Percentiles rank a stretch among this genome's conserved stretches.
These are phyloP conservation scores for Amaranthus palmeri DNA, from an alignment of 148 eudicot species.

Conservation along the genomic window DNA sequence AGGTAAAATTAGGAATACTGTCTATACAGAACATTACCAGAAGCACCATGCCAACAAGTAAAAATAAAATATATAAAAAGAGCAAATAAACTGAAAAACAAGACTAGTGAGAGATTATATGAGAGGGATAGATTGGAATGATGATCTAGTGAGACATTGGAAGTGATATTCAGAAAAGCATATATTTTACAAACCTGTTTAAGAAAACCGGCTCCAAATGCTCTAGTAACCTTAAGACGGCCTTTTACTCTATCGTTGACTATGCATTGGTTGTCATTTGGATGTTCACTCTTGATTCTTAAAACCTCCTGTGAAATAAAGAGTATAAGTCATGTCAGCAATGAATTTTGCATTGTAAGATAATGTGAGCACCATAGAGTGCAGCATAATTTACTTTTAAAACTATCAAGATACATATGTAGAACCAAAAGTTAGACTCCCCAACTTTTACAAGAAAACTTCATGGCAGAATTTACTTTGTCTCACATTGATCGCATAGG, in stretches of 20 bases:
- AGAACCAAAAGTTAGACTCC: too few species aligned
- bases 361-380: too few species aligned
- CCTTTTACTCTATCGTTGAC: slow-evolving; percentile 99
- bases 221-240: slow-evolving; percentile 95
- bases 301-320: slow-evolving; percentile 58
- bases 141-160: too few species aligned
- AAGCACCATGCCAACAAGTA: background rate
- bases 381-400: too few species aligned
- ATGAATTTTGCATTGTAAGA: too few species aligned
- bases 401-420: too few species aligned
- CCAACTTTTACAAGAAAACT: too few species aligned
- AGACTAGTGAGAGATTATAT: background rate
- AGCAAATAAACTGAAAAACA: background rate
- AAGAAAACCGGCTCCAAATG: slow-evolving; percentile 98
- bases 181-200: slow-evolving; percentile 61
- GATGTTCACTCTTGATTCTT: slow-evolving; percentile 94
- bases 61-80: background rate
- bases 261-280: slow-evolving; percentile 87
- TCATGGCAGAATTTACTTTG: too few species aligned
- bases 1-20: too few species aligned
- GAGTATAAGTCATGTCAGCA: background rate
- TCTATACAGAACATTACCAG: too few species aligned
- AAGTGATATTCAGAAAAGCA: background rate
- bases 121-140: too few species aligned
- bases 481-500: too few species aligned